Base-by-base conservation (phyloP, 345 rosid species). In the Syzygium oleosum region DNA sequence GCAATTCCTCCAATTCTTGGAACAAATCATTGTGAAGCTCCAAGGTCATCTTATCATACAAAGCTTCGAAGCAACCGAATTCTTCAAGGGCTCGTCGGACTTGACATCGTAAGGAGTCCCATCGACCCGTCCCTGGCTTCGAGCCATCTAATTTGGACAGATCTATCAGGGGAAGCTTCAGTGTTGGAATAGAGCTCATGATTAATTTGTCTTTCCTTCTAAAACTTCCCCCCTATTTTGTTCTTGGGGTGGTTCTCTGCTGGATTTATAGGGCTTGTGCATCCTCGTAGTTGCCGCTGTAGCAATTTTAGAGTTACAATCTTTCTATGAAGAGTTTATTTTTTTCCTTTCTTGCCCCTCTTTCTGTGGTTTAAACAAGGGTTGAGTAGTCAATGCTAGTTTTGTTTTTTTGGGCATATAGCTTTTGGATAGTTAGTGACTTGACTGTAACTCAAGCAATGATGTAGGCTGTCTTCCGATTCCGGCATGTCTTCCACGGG, bases 21-120 rank as follows among this genome's bases (percentile, higher is more conserved):
- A 61, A 49, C 83, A 86, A 34, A 1, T 51, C 53, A 31, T 31
- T 21, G 34, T 86, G 87, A 68, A 86, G 59, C 19, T 86, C 52
- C 34, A 27, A 10, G 41, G 84, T 63, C 52, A 86, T 43, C 54
- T 16, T 21, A 15, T 61, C 85, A 43, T 87, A 46, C 63, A 38
- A 46, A 15, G 85, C 88, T 38, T 77, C 85, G 41, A 87, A 87
- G 88, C 85, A 87, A 41, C 88, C 88, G 54, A 27, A 52, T 5
- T 87, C 88, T 87, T 77, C 84, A 51, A 87, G 88, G 38, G 85
- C 85, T 68, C 43, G 43, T 53, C 49, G 84, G 56, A 52, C 68
- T 29, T 52, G 58, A 46, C 63, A 11, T 63, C 61, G 79, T 43
- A 61, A 43, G 41, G 78, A 51, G 52, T 51, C 84, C 78, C 87